phyloP scores from a whole-genome alignment of 495 filamentous ascomycete genomes.

The Xylaria intraflava region DNA sequence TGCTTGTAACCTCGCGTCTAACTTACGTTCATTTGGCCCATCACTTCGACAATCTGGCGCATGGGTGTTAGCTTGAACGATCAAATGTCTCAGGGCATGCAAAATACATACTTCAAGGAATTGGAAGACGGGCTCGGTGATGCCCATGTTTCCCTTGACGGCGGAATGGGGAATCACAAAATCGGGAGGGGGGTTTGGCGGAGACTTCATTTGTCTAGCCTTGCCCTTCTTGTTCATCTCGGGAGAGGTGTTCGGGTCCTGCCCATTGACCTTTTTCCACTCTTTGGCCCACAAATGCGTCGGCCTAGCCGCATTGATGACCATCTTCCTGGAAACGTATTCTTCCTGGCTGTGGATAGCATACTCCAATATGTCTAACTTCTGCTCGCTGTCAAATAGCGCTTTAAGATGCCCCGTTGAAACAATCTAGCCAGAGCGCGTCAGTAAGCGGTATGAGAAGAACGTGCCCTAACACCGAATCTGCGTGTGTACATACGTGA shows the following conservation, averaged over 20 bases:
- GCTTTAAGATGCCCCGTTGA: conserved; percentile 55
- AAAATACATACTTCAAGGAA: conserved; percentile 58
- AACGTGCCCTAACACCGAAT: not conserved
- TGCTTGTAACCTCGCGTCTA: not conserved
- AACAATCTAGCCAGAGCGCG: conserved; percentile 46
- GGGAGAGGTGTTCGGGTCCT: conserved; percentile 63
- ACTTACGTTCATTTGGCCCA: conserved; percentile 60
- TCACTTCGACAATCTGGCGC: conserved; percentile 61
- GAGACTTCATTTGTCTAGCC: conserved; percentile 40
- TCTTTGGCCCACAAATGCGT: conserved; percentile 51
- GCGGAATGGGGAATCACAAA: conserved; percentile 57
- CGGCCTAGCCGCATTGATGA: conserved; percentile 48
- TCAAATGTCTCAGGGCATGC: not conserved
- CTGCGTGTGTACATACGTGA: conserved; percentile 46
- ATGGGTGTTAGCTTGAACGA: not conserved
- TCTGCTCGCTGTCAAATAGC: conserved; percentile 61
- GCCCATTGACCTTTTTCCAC: conserved; percentile 44
- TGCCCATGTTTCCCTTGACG: conserved; percentile 53
- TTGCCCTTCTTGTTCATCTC: conserved; percentile 68
- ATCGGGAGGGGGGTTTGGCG: conserved; percentile 45
- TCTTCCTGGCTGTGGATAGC: conserved; percentile 58
- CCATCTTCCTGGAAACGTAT: conserved; percentile 54
- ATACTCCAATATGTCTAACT: conserved; percentile 67
- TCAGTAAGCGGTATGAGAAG: not conserved
- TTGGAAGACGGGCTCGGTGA: conserved; percentile 53